Evolutionary conservation across 2,329 filamentous ascomycete species (phyloP), one percentile per base, ranked within the genome.

Genomic region (Cytospora mali): DNA sequence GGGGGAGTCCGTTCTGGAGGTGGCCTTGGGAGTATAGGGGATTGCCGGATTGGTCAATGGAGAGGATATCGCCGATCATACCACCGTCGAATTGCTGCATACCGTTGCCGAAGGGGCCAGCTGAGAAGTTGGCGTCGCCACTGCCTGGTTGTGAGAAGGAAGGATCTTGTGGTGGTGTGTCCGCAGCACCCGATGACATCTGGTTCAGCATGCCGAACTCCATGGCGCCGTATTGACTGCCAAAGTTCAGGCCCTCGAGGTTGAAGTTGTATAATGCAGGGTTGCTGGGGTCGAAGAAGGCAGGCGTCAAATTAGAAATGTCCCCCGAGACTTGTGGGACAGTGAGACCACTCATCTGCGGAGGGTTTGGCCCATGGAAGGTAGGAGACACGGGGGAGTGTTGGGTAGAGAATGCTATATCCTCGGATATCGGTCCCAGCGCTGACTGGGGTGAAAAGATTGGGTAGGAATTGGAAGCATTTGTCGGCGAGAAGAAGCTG

Each of bases 181-280:
- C 91, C n/a, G 88, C 90, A 16, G 91, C 90, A 16, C 91, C 91
- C n/a, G 91, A 92, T 64, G 92, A 92, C 91, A 99, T 96, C 74
- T 98, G 94, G 29, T 92, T 93, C 0, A 99, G 85, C 85, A 98
- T 97, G 59, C 93, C 91, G 74, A 98, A 97, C 75, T 98, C 95
- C 75, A 97, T 83, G 21, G 93, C 94, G 64, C 93, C 94, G 72
- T 98, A 99, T 67, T 96, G 92, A 73, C 95, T 98, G 61, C 93
- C 93, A 75, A 98, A 99, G 74, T 95, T 95, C 73, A 97, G 84
- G 64, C 92, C 93, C 61, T 96, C 93, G 13, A 97, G 86, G 74
- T 98, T 93, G 75, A 98, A 97, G 74, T 97, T 97, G 83, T 96
- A 97, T 61, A 97, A 79, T 0, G 93, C 91, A 4, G 93, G 92